Evolutionary conservation across 83 land plant species (phyloP).

Genomic region (Picea engelmannii): DNA sequence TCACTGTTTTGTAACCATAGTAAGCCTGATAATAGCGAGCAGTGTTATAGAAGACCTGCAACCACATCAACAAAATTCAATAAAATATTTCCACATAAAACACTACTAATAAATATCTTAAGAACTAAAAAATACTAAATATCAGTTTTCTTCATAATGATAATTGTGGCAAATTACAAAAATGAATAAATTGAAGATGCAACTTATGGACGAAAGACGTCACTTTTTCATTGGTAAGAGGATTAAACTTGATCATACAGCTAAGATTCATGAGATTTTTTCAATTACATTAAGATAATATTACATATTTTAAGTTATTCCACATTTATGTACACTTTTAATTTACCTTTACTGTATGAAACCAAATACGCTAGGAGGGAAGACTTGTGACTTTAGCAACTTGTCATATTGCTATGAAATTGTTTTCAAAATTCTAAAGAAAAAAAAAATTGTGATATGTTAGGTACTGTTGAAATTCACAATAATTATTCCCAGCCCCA

Average conservation of each 20-base stretch:
- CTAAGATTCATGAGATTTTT: neutral
- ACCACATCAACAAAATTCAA: conserved; percentile 9
- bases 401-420: neutral
- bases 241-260: conserved; percentile 1
- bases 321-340: neutral
- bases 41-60: conserved; percentile 90
- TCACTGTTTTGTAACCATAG: conserved; percentile 97
- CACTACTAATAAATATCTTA: neutral
- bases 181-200: neutral
- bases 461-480: neutral
- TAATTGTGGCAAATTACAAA: neutral
- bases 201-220: neutral
- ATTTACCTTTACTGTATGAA: neutral
- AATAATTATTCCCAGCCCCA: too few species aligned
- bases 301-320: too few species aligned
- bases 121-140: too few species aligned
- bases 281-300: neutral
- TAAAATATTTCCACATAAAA: neutral
- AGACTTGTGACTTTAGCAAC: neutral
- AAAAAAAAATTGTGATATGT: neutral
- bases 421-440: neutral
- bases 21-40: conserved; percentile 97
- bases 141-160: neutral
- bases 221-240: neutral
- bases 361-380: neutral